Evolutionary conservation across 441 rosid genomes (phyloP), one percentile per base, ranked within the genome.

Genomic region (Corymbia calophylla): DNA sequence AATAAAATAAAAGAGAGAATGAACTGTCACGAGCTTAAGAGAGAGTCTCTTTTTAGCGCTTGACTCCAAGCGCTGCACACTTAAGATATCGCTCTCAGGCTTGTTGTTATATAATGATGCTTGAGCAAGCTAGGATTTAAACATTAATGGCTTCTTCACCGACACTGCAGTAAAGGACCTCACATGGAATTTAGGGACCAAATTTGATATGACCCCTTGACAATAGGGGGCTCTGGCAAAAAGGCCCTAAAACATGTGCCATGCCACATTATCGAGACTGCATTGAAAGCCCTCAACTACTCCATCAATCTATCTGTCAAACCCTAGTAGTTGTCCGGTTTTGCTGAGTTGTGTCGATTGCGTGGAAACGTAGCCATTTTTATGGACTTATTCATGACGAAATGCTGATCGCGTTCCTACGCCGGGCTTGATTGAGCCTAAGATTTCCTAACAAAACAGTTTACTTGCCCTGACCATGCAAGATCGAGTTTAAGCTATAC

Each of bases 101-200:
- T 54, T 70, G 10, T 86, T 81, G 5, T 68, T 94, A 90, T 94
- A 94, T 94, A 93, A 77, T 44, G 92, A 54, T 6, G 18, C 58
- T 51, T 23, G 73, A 53, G 84, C 84, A 60, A 47, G 87, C 11
- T 18, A 16, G 51, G 62, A 58, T 32, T 60, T 44, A 73, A 77
- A 49, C 89, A 53, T 87, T 81, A 77, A 82, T 27, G 27, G 49
- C 89, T 73, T 49, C 86, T 62, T 84, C 56, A 19, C 84, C 84
- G 84, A 39, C 84, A 39, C 51, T 11, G 84, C 88, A 88, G 51
- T 93, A 92, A 93, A 92, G 92, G 82, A 89, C 73, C 18, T 93
- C 95, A 93, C 95, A 92, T 94, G 84, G 94, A 91, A 89, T 87
- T 44, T 88, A 88, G 92, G 94, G 93, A 87, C 94, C 95, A 12